phyloP scores from a whole-genome alignment of 148 eudicot species.

The Silene conica region DNA sequence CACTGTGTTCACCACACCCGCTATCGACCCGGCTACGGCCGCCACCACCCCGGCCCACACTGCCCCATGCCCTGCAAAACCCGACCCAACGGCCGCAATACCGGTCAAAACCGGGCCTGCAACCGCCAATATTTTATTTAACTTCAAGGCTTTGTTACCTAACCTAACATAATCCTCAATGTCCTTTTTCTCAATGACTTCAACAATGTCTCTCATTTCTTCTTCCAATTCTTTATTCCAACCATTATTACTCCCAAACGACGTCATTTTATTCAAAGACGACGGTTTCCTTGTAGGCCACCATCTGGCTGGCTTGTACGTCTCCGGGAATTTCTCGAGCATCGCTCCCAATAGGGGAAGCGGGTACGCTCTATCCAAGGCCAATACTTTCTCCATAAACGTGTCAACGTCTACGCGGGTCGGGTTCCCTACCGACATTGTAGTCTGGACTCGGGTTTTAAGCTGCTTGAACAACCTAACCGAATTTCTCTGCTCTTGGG shows the following conservation, averaged over 20 bases:
- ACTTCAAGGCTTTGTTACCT: constrained; percentile 57
- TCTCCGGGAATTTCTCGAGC: constrained; percentile 59
- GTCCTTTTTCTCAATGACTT: constrained; percentile 43
- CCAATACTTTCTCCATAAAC: constrained; percentile 41
- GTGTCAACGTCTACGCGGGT: constrained; percentile 33
- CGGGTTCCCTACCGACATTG: constrained; percentile 14
- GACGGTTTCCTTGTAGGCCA: constrained; percentile 32
- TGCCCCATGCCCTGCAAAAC: constrained; percentile 25
- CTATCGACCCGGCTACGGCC: constrained; percentile 35
- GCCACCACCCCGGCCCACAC: constrained; percentile 44
- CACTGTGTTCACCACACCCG: constrained; percentile 40
- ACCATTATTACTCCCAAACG: constrained; percentile 36
- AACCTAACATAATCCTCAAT: constrained; percentile 53
- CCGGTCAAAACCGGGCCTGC: constrained; percentile 51
- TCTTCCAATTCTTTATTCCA: constrained; percentile 50
- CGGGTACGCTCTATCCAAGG: constrained; percentile 57
- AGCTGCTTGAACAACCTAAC: constrained; percentile 47
- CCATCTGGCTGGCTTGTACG: constrained; percentile 48
- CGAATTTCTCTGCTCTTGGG: constrained; percentile 63
- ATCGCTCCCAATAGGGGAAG: constrained; percentile 59
- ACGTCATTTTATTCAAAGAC: neutral
- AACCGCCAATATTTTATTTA: constrained; percentile 53
- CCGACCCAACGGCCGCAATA: constrained; percentile 54
- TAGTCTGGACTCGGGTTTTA: constrained; percentile 27
- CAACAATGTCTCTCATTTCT: constrained; percentile 46